Conservation (phyloP, 495 filamentous ascomycete genomes). For the Podospora sp. region DNA sequence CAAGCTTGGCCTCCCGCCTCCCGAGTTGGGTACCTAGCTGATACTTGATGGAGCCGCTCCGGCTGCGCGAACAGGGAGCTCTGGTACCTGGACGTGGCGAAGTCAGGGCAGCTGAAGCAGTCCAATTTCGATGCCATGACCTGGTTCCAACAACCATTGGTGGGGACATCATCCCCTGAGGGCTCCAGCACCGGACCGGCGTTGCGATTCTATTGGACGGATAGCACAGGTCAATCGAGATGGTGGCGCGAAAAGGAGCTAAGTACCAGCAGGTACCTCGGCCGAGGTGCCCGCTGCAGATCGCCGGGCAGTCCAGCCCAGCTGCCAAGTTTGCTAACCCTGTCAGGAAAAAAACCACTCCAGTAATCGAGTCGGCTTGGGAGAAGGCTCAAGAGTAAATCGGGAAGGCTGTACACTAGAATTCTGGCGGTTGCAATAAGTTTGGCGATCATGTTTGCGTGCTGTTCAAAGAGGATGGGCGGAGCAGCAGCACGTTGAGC, state of each 20-base stretch:
- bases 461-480: not conserved
- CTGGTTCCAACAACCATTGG: conserved; percentile 19
- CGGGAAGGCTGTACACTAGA: not conserved
- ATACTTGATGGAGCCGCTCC: not conserved
- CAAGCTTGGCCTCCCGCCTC: conserved; percentile 3
- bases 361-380: not conserved
- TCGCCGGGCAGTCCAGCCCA: conserved; percentile 11
- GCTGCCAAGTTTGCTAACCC: conserved; percentile 19
- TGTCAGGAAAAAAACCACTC: not conserved
- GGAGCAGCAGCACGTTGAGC: not conserved
- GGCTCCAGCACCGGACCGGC: not conserved
- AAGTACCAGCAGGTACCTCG: conserved; percentile 23
- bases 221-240: conserved; percentile 15
- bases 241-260: conserved; percentile 25
- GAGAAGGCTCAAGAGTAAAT: not conserved
- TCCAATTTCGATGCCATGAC: conserved; percentile 2
- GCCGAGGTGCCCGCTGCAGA: not conserved
- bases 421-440: not conserved
- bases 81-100: conserved; percentile 12
- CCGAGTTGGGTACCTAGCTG: conserved; percentile 5
- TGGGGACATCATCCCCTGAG: conserved; percentile 9
- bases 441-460: not conserved
- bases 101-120: conserved; percentile 5
- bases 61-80: not conserved
- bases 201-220: conserved; percentile 22